Percentiles rank a stretch among this genome's conserved stretches.
Evolutionary conservation across 140 eudicot genomes (phyloP).

Genomic region (Stevia rebaudiana): DNA sequence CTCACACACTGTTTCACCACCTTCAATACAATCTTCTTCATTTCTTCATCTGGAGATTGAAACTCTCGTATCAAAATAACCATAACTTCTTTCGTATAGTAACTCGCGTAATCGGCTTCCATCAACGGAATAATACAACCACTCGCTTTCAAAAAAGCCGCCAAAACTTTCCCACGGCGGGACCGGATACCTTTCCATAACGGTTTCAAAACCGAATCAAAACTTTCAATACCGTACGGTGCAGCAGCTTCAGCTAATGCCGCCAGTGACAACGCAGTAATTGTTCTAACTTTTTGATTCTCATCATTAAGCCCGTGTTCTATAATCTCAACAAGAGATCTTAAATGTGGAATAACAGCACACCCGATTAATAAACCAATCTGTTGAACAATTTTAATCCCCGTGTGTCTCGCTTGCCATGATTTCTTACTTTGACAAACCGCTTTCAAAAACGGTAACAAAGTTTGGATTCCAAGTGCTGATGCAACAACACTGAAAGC

Average conservation of each 20-base stretch:
- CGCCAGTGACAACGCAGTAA: slow-evolving; percentile 86
- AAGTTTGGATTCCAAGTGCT: slow-evolving; percentile 91
- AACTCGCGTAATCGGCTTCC: slow-evolving; percentile 94
- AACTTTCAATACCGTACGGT: slow-evolving; percentile 92
- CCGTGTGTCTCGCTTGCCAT: slow-evolving; percentile 94
- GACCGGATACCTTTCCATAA: slow-evolving; percentile 96
- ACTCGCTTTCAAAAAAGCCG: slow-evolving; percentile 90
- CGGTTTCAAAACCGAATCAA: slow-evolving; percentile 89
- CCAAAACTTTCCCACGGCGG: slow-evolving; percentile 91
- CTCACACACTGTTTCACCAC: slow-evolving; percentile 98
- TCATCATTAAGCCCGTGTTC: slow-evolving; percentile 95
- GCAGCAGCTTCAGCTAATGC: slow-evolving; percentile 97
- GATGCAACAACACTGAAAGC: slow-evolving; percentile 99
- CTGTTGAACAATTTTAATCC: slow-evolving; percentile 91
- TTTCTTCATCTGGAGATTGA: slow-evolving; percentile 97
- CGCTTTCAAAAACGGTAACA: slow-evolving; percentile 81
- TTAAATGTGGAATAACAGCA: slow-evolving; percentile 92
- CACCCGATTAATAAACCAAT: slow-evolving; percentile 90
- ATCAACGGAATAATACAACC: slow-evolving; percentile 90
- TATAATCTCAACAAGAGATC: slow-evolving; percentile 90
- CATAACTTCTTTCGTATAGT: slow-evolving; percentile 94
- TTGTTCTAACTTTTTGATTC: slow-evolving; percentile 88
- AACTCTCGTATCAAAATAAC: slow-evolving; percentile 81
- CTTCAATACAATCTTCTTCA: slow-evolving; percentile 89
- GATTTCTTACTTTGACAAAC: slow-evolving; percentile 97